Conservation (phyloP, 768 basidiomycete genomes). For the Tylopilus felleus region DNA sequence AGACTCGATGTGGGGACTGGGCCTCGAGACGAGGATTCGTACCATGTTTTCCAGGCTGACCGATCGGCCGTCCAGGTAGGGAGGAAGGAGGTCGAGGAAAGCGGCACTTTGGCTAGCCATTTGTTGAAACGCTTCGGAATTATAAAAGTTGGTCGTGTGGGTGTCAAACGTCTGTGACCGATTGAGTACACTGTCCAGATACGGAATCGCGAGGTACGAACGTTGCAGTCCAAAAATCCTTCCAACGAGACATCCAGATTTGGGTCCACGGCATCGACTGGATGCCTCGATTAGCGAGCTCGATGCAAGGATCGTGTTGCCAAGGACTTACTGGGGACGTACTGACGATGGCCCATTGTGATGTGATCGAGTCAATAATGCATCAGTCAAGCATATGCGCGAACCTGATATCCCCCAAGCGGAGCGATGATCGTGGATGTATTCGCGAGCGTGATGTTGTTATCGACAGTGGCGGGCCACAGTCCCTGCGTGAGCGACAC, state of each 20-base stretch:
- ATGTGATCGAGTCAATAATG: slow-evolving; percentile 2
- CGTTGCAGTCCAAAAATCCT: slow-evolving; percentile 60
- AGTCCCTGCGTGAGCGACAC: slow-evolving; percentile 67
- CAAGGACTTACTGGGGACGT: slow-evolving; percentile 39
- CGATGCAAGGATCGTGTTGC: background rate
- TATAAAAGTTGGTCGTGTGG: slow-evolving; percentile 51
- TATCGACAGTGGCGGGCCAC: slow-evolving; percentile 47
- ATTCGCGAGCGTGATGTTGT: slow-evolving; percentile 61
- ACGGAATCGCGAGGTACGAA: slow-evolving; percentile 23
- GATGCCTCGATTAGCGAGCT: slow-evolving; percentile 8
- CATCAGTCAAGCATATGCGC: slow-evolving; percentile 7
- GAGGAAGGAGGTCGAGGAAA: slow-evolving; percentile 49
- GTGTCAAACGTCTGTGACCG: slow-evolving; percentile 43
- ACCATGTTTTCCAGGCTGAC: slow-evolving; percentile 61
- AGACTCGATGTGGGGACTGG: background rate
- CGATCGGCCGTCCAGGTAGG: slow-evolving; percentile 51
- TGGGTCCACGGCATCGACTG: slow-evolving; percentile 64
- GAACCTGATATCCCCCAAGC: slow-evolving; percentile 61
- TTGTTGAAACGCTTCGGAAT: slow-evolving; percentile 47
- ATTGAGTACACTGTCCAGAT: background rate
- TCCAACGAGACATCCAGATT: slow-evolving; percentile 61
- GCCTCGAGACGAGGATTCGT: background rate
- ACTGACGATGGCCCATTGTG: slow-evolving; percentile 19
- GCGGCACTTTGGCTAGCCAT: slow-evolving; percentile 42
- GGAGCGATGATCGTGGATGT: slow-evolving; percentile 57